These are phyloP conservation scores for Asterionellopsis glacialis DNA, from an alignment of 108 stramenopile genomes.

Conservation along the genomic window DNA sequence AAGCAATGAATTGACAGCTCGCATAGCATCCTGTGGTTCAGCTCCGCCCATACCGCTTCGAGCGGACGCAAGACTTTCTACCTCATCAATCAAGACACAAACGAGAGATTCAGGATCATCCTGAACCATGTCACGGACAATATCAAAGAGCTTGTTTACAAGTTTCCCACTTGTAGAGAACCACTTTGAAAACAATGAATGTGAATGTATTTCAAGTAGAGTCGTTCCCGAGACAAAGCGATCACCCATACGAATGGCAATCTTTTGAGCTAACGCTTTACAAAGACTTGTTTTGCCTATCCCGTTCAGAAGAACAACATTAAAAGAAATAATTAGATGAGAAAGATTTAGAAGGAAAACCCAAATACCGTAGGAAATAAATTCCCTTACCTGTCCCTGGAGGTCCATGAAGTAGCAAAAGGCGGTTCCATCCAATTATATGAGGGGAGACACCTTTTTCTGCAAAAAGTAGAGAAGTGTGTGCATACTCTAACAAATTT, in stretches of 20 bases:
- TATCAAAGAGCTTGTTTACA: constrained; percentile 63
- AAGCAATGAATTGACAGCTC: constrained; percentile 72
- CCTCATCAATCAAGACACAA: constrained; percentile 76
- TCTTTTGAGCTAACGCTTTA: constrained; percentile 74
- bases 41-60: constrained; percentile 11
- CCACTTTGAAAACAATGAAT: constrained; percentile 86
- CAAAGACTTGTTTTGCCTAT: constrained; percentile 63
- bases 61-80: constrained; percentile 61
- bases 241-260: constrained; percentile 53
- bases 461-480: constrained; percentile 37
- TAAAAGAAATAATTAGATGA: no score
- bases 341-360: no score
- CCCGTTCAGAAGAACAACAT: constrained; percentile 2
- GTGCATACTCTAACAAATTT: constrained; percentile 33
- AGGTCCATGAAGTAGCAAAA: constrained; percentile 80
- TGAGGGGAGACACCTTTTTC: constrained; percentile 31
- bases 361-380: no score
- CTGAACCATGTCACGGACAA: constrained; percentile 71
- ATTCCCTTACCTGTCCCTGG: constrained; percentile 2
- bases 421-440: constrained; percentile 76
- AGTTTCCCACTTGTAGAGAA: constrained; percentile 86
- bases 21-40: constrained; percentile 66
- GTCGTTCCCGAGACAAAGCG: constrained; percentile 41
- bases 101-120: constrained; percentile 65
- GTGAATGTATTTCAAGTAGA: constrained; percentile 79